Percentiles rank a stretch among this genome's conserved stretches.
phyloP scores from a whole-genome alignment of 345 rosid species.

The Brassica napus region Da-Ae NC_063438.1:23740001-23740500 shows the following conservation, averaged over 20 bases:
- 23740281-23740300: slow-evolving; percentile 72
- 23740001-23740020: slow-evolving; percentile 79
- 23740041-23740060: slow-evolving; percentile 53
- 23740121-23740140: slow-evolving; percentile 73
- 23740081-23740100: slow-evolving; percentile 73
- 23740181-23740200: not conserved
- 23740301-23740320: slow-evolving; percentile 53
- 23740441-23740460: slow-evolving; percentile 82
- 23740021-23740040: slow-evolving; percentile 65
- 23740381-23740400: slow-evolving; percentile 72
- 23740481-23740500: slow-evolving; percentile 38
- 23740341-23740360: slow-evolving; percentile 59
- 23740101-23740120: slow-evolving; percentile 82
- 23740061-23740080: slow-evolving; percentile 49
- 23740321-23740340: slow-evolving; percentile 60
- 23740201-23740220: not conserved
- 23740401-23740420: slow-evolving; percentile 69
- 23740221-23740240: slow-evolving; percentile 14
- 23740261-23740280: slow-evolving; percentile 71
- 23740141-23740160: slow-evolving; percentile 88
- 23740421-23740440: slow-evolving; percentile 72
- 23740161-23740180: slow-evolving; percentile 80
- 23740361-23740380: slow-evolving; percentile 72
- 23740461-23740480: slow-evolving; percentile 69
- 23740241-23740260: slow-evolving; percentile 55